Percentiles rank a stretch among this genome's conserved stretches.
Conservation (phyloP, 2,329 filamentous ascomycete genomes). For the Sclerotinia trifoliorum region DNA sequence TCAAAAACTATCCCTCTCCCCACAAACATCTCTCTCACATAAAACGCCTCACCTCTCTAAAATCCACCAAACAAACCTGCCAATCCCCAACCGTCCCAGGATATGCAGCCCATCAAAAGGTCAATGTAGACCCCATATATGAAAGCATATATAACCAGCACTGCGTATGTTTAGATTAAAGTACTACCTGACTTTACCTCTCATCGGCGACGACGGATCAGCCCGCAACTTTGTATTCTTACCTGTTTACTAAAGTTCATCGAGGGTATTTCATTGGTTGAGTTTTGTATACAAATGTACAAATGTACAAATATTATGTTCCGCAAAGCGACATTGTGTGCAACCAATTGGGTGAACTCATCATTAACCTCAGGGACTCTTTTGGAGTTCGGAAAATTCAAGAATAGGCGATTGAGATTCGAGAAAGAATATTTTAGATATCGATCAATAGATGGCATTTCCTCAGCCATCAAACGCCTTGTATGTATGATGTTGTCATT, state of each 20-base stretch:
- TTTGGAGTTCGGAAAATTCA: background rate
- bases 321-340: background rate
- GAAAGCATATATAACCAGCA: background rate
- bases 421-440: background rate
- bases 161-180: too few species aligned
- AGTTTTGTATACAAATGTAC: background rate
- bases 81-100: background rate
- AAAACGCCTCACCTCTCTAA: too few species aligned
- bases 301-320: background rate
- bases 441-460: background rate
- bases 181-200: background rate
- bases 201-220: conserved; percentile 17
- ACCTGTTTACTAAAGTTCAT: background rate
- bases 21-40: background rate
- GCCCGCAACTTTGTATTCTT: background rate
- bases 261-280: background rate
- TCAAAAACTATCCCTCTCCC: background rate
- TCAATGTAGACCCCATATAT: too few species aligned
- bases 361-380: background rate
- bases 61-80: background rate
- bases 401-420: too few species aligned
- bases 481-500: background rate
- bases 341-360: background rate
- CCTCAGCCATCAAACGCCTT: background rate
- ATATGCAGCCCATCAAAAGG: background rate